Evolutionary conservation across 495 filamentous ascomycete species (phyloP).

Genomic region (Penicillium coprophilum): DNA sequence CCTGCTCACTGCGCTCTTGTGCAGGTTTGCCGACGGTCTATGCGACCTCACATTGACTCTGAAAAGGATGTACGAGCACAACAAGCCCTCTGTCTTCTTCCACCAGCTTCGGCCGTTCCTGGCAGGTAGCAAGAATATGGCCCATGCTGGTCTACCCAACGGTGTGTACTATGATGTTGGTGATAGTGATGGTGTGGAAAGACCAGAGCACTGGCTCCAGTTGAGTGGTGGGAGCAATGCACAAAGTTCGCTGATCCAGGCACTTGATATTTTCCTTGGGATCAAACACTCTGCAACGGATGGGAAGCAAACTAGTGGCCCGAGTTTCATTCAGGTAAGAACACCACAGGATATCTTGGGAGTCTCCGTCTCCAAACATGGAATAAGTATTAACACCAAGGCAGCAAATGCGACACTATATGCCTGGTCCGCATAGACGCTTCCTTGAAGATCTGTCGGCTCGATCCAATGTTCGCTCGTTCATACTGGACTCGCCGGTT

Average conservation of each 20-base stretch:
- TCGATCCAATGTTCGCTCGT: slow-evolving; percentile 81
- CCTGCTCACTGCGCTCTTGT: slow-evolving; percentile 68
- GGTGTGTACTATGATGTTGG: slow-evolving; percentile 87
- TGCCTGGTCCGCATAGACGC: slow-evolving; percentile 87
- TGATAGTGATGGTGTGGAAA: slow-evolving; percentile 51
- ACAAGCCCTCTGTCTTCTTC: slow-evolving; percentile 85
- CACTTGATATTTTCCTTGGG: slow-evolving; percentile 86
- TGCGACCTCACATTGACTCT: slow-evolving; percentile 74
- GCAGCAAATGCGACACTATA: slow-evolving; percentile 90
- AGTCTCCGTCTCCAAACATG: neutral
- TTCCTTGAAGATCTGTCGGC: slow-evolving; percentile 75
- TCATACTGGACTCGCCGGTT: slow-evolving; percentile 59
- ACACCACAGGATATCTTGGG: neutral
- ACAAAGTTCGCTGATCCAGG: slow-evolving; percentile 90
- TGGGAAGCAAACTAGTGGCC: slow-evolving; percentile 49
- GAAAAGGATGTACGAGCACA: slow-evolving; percentile 83
- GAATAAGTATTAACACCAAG: neutral
- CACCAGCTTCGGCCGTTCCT: slow-evolving; percentile 87
- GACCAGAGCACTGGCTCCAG: slow-evolving; percentile 58
- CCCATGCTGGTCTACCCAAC: slow-evolving; percentile 79
- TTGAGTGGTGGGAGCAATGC: slow-evolving; percentile 90
- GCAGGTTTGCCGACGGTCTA: slow-evolving; percentile 72
- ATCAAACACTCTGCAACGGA: slow-evolving; percentile 88
- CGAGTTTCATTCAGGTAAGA: slow-evolving; percentile 37
- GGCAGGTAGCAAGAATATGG: slow-evolving; percentile 95